Evolutionary conservation across 495 filamentous ascomycete species (phyloP).

Genomic region (Xylaria venustula): DNA sequence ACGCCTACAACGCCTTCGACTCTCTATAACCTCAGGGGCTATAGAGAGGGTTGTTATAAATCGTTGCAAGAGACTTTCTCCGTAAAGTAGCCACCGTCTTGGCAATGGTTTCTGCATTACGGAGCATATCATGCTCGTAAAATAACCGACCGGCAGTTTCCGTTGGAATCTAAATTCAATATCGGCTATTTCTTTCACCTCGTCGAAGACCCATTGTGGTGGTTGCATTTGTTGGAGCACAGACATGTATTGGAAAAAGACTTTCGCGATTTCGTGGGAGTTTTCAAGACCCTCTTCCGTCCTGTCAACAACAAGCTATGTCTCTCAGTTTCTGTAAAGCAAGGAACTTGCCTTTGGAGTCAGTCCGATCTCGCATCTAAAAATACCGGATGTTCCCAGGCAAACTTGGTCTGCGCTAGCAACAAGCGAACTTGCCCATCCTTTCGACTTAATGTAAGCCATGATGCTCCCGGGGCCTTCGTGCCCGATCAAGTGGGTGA

Average conservation of each 20-base stretch:
- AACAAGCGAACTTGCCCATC: constrained; percentile 86
- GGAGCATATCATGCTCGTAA: constrained; percentile 76
- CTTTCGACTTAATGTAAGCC: constrained; percentile 90
- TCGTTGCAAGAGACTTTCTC: constrained; percentile 62
- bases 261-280: constrained; percentile 83
- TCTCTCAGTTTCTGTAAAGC: background rate
- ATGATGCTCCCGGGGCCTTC: constrained; percentile 97
- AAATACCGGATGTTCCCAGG: constrained; percentile 76
- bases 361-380: constrained; percentile 74
- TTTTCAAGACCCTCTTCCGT: constrained; percentile 56
- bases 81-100: constrained; percentile 84
- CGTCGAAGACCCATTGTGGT: constrained; percentile 88
- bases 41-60: no score
- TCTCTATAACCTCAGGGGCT: no score
- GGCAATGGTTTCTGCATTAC: constrained; percentile 90
- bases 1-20: no score
- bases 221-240: constrained; percentile 78
- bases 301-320: background rate
- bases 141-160: constrained; percentile 83
- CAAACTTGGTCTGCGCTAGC: constrained; percentile 76
- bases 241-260: constrained; percentile 91
- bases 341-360: constrained; percentile 67
- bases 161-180: constrained; percentile 94
- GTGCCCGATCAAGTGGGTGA: constrained; percentile 92
- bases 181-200: constrained; percentile 83